Evolutionary conservation across 345 rosid species (phyloP).

Genomic region (Psidium guajava): DNA sequence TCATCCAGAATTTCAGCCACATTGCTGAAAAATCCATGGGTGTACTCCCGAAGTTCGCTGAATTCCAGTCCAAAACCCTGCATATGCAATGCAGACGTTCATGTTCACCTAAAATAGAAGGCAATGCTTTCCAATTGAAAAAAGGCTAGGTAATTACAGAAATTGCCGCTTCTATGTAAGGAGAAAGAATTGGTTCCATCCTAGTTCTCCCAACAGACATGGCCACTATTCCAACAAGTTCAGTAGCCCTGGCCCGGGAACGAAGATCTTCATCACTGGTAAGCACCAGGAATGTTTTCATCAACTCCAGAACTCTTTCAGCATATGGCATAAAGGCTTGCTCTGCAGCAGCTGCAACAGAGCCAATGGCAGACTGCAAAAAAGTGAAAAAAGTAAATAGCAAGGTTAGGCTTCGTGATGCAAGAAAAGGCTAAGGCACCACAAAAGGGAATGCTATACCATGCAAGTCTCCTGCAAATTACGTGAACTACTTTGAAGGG

Average conservation of each 20-base stretch:
- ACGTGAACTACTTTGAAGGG: constrained; percentile 76
- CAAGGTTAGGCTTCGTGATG: not conserved
- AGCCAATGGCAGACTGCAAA: constrained; percentile 93
- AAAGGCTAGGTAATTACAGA: constrained; percentile 39
- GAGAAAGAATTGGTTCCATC: constrained; percentile 76
- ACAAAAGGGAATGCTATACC: constrained; percentile 34
- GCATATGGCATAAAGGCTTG: constrained; percentile 96
- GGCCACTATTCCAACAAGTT: constrained; percentile 98
- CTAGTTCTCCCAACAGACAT: constrained; percentile 84
- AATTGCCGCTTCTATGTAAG: constrained; percentile 93
- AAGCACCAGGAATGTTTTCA: constrained; percentile 95
- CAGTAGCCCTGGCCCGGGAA: constrained; percentile 94
- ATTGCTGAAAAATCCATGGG: constrained; percentile 98
- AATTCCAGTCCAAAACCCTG: constrained; percentile 93
- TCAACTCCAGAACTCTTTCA: constrained; percentile 74
- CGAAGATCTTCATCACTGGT: constrained; percentile 84
- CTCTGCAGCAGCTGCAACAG: constrained; percentile 97
- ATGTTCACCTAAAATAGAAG: not conserved
- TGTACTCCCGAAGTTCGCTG: constrained; percentile 96
- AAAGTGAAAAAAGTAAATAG: not conserved
- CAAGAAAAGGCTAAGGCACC: not conserved
- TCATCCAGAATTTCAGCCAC: constrained; percentile 91
- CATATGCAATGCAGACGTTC: constrained; percentile 4
- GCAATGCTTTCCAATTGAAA: not conserved
- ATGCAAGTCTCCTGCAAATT: constrained; percentile 98